phyloP scores from a whole-genome alignment of 306 rosid species.

The Chamaecrista fasciculata region DNA sequence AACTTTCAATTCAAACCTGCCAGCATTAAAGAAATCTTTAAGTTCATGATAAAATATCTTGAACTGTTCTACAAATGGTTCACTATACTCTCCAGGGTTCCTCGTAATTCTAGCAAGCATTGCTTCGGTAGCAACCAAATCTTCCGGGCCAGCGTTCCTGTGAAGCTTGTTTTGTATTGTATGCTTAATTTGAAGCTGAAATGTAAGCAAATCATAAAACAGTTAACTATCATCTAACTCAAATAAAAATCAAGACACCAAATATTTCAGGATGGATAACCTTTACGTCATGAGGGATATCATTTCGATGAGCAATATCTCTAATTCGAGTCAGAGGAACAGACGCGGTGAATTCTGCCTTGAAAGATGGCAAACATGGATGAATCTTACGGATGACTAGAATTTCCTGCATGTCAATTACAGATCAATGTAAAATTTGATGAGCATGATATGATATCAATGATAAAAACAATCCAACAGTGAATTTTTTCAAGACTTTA shows the following conservation, averaged over 20 bases:
- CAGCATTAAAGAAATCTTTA: slow-evolving; percentile 98
- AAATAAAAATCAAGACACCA: slow-evolving; percentile 15
- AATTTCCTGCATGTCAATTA: slow-evolving; percentile 55
- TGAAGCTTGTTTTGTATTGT: slow-evolving; percentile 99
- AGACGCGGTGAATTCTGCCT: slow-evolving; percentile 98
- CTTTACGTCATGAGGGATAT: slow-evolving; percentile 95
- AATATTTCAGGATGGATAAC: slow-evolving; percentile 39
- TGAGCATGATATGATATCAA: background rate
- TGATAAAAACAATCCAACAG: background rate
- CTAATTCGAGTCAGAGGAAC: slow-evolving; percentile 95
- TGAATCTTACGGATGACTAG: slow-evolving; percentile 85
- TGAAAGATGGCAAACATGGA: slow-evolving; percentile 95
- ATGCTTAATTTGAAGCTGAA: slow-evolving; percentile 89
- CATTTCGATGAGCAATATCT: slow-evolving; percentile 97
- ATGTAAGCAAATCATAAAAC: slow-evolving; percentile 21
- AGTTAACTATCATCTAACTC: slow-evolving; percentile 26
- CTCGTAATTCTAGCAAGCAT: slow-evolving; percentile 88
- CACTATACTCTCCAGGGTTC: slow-evolving; percentile 79
- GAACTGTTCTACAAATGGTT: slow-evolving; percentile 84
- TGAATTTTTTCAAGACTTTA: background rate
- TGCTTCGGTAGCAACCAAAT: slow-evolving; percentile 92
- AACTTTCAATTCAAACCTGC: slow-evolving; percentile 63
- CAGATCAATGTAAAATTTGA: background rate
- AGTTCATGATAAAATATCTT: slow-evolving; percentile 87
- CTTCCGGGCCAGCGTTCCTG: slow-evolving; percentile 98